phyloP scores from a whole-genome alignment of 306 rosid genomes.

The Crataegus laevigata region DNA sequence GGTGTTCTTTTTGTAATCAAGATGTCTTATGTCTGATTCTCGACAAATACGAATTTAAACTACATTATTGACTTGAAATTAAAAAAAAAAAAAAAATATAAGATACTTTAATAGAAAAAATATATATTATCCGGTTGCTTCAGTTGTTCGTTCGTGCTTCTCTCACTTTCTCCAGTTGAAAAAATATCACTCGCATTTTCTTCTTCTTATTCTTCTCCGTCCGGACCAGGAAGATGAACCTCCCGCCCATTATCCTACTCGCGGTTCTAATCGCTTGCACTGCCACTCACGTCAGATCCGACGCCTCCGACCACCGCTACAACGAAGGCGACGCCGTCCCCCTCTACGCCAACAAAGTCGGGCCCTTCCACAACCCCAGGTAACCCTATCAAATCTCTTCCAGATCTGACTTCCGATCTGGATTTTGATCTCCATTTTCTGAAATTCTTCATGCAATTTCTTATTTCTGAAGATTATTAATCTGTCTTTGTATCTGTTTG shows the following conservation, averaged over 20 bases:
- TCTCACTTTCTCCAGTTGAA: not conserved
- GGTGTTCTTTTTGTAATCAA: too few species aligned
- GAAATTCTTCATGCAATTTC: not conserved
- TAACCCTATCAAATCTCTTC: slow-evolving; percentile 1
- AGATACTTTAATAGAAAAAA: not conserved
- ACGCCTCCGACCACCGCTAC: slow-evolving; percentile 64
- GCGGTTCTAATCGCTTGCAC: slow-evolving; percentile 26
- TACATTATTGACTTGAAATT: rapidly evolving
- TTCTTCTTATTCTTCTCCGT: not conserved
- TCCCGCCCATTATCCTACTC: slow-evolving; percentile 22
- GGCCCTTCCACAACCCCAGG: slow-evolving; percentile 89
- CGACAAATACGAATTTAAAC: rapidly evolving
- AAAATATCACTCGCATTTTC: not conserved
- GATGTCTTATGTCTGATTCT: rapidly evolving
- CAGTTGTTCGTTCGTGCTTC: not conserved
- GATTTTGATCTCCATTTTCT: not conserved
- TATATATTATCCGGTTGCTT: not conserved
- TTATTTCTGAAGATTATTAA: not conserved
- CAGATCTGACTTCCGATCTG: slow-evolving; percentile 26
- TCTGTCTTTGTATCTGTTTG: not conserved
- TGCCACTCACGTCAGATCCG: slow-evolving; percentile 46
- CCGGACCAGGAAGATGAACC: slow-evolving; percentile 22
- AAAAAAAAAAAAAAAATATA: not conserved
- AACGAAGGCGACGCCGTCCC: slow-evolving; percentile 52
- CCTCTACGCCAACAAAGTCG: slow-evolving; percentile 77